Evolutionary conservation across 768 basidiomycete species (phyloP).

Genomic region (Tricholoma terreum): DNA sequence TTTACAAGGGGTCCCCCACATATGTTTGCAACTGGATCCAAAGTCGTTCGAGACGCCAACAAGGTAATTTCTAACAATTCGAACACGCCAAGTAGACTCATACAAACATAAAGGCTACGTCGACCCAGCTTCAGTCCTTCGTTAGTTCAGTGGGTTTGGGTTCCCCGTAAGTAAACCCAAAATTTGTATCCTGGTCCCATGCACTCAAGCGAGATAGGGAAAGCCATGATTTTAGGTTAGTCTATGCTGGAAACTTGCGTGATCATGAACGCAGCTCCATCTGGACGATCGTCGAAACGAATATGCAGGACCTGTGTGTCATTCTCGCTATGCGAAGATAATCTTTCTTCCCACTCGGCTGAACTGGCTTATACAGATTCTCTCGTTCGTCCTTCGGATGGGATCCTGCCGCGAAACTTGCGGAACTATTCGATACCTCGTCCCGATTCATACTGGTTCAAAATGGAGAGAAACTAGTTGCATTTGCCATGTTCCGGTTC

Average conservation of each 20-base stretch:
- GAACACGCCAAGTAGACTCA: not conserved
- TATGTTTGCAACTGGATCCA: not conserved
- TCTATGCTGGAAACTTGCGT: conserved; percentile 30
- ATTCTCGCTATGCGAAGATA: not conserved
- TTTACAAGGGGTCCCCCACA: too few relatives aligned
- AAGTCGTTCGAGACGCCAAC: conserved; percentile 15
- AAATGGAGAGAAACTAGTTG: conserved; percentile 25
- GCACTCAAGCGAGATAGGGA: not conserved
- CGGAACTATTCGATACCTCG: conserved; percentile 56
- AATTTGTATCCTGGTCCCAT: not conserved
- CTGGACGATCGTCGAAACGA: conserved; percentile 52
- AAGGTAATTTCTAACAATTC: conserved; percentile 4
- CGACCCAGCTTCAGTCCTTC: conserved; percentile 9
- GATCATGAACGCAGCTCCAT: conserved; percentile 38
- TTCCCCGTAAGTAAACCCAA: conserved; percentile 6
- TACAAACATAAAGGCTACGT: conserved; percentile 11
- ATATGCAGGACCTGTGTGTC: conserved; percentile 53
- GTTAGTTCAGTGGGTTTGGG: conserved; percentile 2
- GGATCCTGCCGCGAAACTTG: conserved; percentile 51
- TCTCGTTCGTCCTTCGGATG: conserved; percentile 61
- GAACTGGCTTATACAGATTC: conserved; percentile 37
- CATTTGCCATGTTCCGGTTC: conserved; percentile 67
- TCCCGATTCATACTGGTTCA: conserved; percentile 60
- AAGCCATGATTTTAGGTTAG: not conserved
- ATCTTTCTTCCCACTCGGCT: not conserved